These are phyloP conservation scores for Sistotremastrum suecicum DNA, from an alignment of 768 basidiomycete species.

Conservation along the genomic window DNA sequence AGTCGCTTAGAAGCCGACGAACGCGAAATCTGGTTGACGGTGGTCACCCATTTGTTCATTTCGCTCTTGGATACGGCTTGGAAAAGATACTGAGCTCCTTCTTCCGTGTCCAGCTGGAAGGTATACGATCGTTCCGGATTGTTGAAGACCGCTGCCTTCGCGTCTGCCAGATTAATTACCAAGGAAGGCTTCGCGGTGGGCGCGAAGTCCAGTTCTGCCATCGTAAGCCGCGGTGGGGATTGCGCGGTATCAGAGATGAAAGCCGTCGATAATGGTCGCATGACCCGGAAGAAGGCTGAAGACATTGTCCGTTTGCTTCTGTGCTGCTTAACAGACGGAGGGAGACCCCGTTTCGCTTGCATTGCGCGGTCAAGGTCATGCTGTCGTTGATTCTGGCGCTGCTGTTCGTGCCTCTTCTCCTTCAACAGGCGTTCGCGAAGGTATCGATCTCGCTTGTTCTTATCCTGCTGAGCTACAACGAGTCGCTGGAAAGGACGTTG, in stretches of 20 bases:
- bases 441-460: constrained; percentile 63
- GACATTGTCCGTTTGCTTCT: constrained; percentile 84
- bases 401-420: constrained; percentile 66
- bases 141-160: constrained; percentile 53
- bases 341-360: constrained; percentile 29
- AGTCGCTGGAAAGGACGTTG: constrained; percentile 54
- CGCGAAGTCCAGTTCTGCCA: constrained; percentile 62
- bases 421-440: constrained; percentile 55
- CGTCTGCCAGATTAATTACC: constrained; percentile 61
- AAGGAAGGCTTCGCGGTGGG: constrained; percentile 62
- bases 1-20: constrained; percentile 63
- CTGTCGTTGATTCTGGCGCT: constrained; percentile 56
- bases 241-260: constrained; percentile 49
- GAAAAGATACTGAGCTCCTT: constrained; percentile 70
- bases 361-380: constrained; percentile 66
- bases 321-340: constrained; percentile 49
- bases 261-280: constrained; percentile 81
- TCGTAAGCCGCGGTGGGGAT: constrained; percentile 34
- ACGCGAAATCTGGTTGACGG: constrained; percentile 55
- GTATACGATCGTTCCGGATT: constrained; percentile 74
- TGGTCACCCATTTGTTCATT: constrained; percentile 66
- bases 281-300: constrained; percentile 66
- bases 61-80: constrained; percentile 61
- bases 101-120: constrained; percentile 75
- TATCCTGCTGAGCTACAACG: constrained; percentile 59